Evolutionary conservation across 495 filamentous ascomycete species (phyloP), one percentile per base, ranked within the genome.

Genomic region (Penicillium arizonense): DNA sequence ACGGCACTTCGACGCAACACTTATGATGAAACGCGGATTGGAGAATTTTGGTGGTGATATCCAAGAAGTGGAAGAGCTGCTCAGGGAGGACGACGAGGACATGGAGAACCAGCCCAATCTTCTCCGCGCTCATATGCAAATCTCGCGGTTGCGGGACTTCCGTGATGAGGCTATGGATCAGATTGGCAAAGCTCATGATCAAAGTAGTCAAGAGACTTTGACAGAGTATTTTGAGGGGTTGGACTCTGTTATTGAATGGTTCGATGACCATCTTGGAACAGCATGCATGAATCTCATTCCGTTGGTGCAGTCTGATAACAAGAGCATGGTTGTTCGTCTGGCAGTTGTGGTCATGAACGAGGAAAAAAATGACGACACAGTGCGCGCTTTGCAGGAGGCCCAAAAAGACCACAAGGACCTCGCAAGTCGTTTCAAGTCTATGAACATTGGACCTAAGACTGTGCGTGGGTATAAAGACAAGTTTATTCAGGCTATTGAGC

Each of bases 391-490:
- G 44, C 91, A 96, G 62, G 92, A 96, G 62, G 95, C 95, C 5
- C 84, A 97, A 67, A 90, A 89, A 54, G 92, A 96, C 57, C 93
- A 97, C 67, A 89, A 91, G 63, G 94, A 97, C 59, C 84, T 99
- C 57, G 93, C 91, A 26, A 85, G 85, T 18, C 80, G 91, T 23
- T 97, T 99, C 74, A 94, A 96, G 71, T 91, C 89, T 26, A 96
- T 99, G 70, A 90, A 89, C 1, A 87, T 91, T 52, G 91, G 91
- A 2, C 88, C 91, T 1, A 93, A 94, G 71, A 87, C 89, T 42
- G 80, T 94, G n/a, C 81, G 94, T 53, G 94, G 92, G 1, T 99
- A 99, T 70, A 97, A 97, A 69, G 88, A 96, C 57, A 96, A 95
- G 63, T 96, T 97, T 63, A 60, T 96, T 5, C 77, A 87, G 55